Percentiles rank a stretch among this genome's conserved stretches.
Conservation (phyloP, 1,139 yeast species). For the Hyphopichia wangnamkhiaoensis region DNA sequence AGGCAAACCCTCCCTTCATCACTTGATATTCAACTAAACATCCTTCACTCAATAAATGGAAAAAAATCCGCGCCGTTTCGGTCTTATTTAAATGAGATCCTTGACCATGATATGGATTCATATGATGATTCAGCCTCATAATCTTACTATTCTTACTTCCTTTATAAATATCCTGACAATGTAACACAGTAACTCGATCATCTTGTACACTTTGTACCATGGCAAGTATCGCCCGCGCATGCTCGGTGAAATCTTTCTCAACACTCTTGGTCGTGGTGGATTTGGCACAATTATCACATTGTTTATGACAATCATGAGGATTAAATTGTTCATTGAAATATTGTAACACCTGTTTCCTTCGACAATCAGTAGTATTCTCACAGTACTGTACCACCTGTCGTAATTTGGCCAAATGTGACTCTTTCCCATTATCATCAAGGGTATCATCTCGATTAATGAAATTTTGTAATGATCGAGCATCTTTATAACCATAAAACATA, state of each 20-base stretch:
- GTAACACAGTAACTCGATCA: conserved; percentile 70
- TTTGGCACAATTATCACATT: conserved; percentile 83
- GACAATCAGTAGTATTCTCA: conserved; percentile 86
- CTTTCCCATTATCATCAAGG: conserved; percentile 63
- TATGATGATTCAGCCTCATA: conserved; percentile 61
- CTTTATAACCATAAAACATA: conserved; percentile 76
- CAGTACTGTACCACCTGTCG: conserved; percentile 89
- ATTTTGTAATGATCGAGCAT: conserved; percentile 70
- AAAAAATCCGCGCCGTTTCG: conserved; percentile 79
- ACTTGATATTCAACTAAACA: conserved; percentile 71
- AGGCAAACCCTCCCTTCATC: conserved; percentile 75
- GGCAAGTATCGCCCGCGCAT: conserved; percentile 59
- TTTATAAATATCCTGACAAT: conserved; percentile 80
- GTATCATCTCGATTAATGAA: conserved; percentile 79
- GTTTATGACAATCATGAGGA: conserved; percentile 61
- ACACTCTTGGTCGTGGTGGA: conserved; percentile 44
- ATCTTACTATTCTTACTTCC: conserved; percentile 72
- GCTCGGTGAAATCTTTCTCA: conserved; percentile 67
- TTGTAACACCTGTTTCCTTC: conserved; percentile 83
- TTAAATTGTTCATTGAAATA: conserved; percentile 86
- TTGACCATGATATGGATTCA: conserved; percentile 61
- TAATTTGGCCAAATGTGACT: conserved; percentile 74
- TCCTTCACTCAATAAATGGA: conserved; percentile 69
- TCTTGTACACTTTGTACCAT: conserved; percentile 59
- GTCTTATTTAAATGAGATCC: conserved; percentile 65